Conservation (phyloP, 2,329 filamentous ascomycete species). For the Paraconiothyrium sp. region DNA sequence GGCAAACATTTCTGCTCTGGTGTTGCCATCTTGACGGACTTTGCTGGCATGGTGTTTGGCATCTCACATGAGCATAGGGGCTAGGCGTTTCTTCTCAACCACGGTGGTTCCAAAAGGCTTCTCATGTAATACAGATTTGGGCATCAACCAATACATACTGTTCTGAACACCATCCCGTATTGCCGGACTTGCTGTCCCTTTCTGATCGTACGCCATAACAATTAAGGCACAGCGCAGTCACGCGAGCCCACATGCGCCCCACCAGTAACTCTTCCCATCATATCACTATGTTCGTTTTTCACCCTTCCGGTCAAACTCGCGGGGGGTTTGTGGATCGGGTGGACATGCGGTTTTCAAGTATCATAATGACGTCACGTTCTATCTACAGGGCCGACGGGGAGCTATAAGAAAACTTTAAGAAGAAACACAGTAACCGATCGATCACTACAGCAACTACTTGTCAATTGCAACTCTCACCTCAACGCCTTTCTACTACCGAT, state of each 20-base stretch:
- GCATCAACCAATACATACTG: slow-evolving; percentile 3
- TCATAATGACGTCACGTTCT: slow-evolving; percentile 7
- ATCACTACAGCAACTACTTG: not conserved
- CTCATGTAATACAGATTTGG: slow-evolving; percentile 6
- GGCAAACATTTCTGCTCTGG: slow-evolving; percentile 67
- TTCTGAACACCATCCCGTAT: not conserved
- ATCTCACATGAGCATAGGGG: not conserved
- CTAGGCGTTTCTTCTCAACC: not conserved
- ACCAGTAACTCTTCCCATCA: not conserved
- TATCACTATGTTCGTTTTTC: not conserved
- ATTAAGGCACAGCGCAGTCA: not conserved
- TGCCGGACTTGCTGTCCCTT: not conserved
- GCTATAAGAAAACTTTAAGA: not conserved
- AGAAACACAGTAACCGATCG: not conserved
- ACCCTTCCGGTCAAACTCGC: not conserved
- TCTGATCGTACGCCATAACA: not conserved
- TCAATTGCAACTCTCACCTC: not conserved
- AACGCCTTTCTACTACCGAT: not conserved
- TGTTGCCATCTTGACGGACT: slow-evolving; percentile 29
- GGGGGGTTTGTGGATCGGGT: slow-evolving; percentile 1
- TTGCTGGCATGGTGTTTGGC: not conserved
- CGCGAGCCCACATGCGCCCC: slow-evolving; percentile 1
- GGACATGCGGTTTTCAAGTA: not conserved
- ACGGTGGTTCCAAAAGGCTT: not conserved
- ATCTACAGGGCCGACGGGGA: not conserved